Base-by-base conservation (phyloP, 345 rosid species). In the Hypericum androsaemum region DNA sequence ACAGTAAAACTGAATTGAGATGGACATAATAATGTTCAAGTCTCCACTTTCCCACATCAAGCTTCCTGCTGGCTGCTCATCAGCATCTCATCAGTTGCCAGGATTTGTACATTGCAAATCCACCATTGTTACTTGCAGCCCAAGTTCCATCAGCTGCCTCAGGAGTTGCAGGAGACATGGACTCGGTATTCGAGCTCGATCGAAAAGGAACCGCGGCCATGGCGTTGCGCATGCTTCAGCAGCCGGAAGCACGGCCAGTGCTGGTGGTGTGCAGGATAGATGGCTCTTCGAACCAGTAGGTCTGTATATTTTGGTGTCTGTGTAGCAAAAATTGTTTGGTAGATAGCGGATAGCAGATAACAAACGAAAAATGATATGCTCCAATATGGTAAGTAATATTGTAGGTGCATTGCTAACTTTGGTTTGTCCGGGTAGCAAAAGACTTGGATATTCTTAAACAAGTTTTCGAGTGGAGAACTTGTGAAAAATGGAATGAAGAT, bases 271-370 rank as follows among this genome's bases (percentile, higher is more conserved):
- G 49, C 56, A 66, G 39, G 78, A 74, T 37, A 78, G 77, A 60
- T 90, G 96, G 96, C 78, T 90, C 73, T 95, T 82, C 58, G 72
- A 76, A 64, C 96, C 95, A n/a, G 84, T 80, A 53, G 96, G 95
- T 83, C 50, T 56, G 78, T 51, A 5, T 38, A 16, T 5, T 2
- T 11, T 49, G 36, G 41, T 7, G 22, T 12, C 10, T 36, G 11
- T 39, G 37, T 10, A 6, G 35, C 14, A 0, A 7, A 12, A 41
- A 41, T 32, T 28, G 32, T 17, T 17, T 39, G 13, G 46, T 15
- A 0, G 2, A 6, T 37, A 28, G 43, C 40, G 7, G 22, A 37
- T 10, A 22, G 32, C 32, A 1, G 2, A 22, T 22, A 22, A 22
- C 2, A 22, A 22, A 22, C 32, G 2, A 22, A 22, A 22, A 22